Evolutionary conservation across 192 early-diverging fungal species (phyloP), one percentile per base, ranked within the genome.

Genomic region (Funneliformis mosseae): DNA sequence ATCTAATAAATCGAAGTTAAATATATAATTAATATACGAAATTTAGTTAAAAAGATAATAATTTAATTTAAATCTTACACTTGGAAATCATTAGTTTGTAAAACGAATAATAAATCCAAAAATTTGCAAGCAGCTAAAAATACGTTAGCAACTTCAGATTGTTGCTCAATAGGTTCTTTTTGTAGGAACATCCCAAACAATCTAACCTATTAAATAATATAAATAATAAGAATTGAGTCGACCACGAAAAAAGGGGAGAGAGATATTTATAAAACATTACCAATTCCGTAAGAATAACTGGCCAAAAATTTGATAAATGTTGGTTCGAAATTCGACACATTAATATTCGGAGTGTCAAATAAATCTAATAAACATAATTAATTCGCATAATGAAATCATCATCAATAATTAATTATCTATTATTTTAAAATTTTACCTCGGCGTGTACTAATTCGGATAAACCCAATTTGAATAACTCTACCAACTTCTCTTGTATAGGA

Each of bases 281-380:
- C 74, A 97, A 85, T 81, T 98, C 96, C 3, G 95, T 95, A 7
- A 98, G 83, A 8, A 98, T 86, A 41, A 96, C 93, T 2, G 96
- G 96, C 95, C 95, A 97, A 81, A 98, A 95, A 80, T 94, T 96
- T 46, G 94, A 87, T 80, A 98, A 87, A 81, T 95, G 95, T 78
- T 93, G 89, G 27, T 90, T 89, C 9, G 94, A 93, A 55, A 98
- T 86, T 18, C 96, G 88, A 59, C 92, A 91, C 25, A 98, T 83
- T 16, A 98, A 79, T 14, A 96, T 90, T 41, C 96, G 90, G 28
- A 98, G 81, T 78, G 93, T 96, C 9, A 96, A 77, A 78, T 95
- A 96, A 23, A 95, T 94, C 83, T 86, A 38, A 18, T 46, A 25
- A 18, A 9, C 21, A 83, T 12, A 21, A 42, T 4, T 55, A 14